phyloP scores from a whole-genome alignment of 2,329 filamentous ascomycete genomes.

The Aspergillus ustus region DNA sequence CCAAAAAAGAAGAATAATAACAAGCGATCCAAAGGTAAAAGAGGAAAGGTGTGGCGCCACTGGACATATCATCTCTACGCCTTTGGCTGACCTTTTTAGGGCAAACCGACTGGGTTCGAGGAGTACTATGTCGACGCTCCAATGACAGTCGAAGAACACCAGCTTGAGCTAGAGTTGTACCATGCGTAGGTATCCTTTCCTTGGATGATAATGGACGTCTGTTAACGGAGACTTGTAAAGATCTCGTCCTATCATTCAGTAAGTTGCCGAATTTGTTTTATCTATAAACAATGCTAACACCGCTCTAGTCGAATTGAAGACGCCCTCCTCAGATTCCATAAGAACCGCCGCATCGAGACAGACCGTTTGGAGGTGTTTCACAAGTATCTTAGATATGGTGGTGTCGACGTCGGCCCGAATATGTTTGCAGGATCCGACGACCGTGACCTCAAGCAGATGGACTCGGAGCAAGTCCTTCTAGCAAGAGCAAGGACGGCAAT shows the following conservation, averaged over 20 bases:
- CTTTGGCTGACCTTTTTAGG: conserved; percentile 31
- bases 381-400: conserved; percentile 82
- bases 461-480: conserved; percentile 66
- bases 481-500: conserved; percentile 59
- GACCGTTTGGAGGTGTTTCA: conserved; percentile 69
- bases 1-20: conserved; percentile 42
- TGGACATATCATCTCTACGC: neutral
- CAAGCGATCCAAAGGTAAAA: conserved; percentile 45
- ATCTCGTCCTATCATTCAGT: conserved; percentile 62
- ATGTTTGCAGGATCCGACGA: conserved; percentile 68
- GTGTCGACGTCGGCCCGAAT: conserved; percentile 67
- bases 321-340: conserved; percentile 80
- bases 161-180: conserved; percentile 72
- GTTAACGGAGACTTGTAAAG: conserved; percentile 19
- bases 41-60: conserved; percentile 33
- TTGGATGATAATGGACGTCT: conserved; percentile 3
- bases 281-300: conserved; percentile 20
- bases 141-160: conserved; percentile 70
- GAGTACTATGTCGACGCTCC: conserved; percentile 81
- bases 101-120: conserved; percentile 71
- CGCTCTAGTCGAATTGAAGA: conserved; percentile 73
- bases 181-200: conserved; percentile 54
- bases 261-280: conserved; percentile 29
- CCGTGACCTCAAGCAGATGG: conserved; percentile 65
- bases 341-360: conserved; percentile 72